These are phyloP conservation scores for Xylaria sp. DNA, from an alignment of 2,329 filamentous ascomycete species.

Conservation along the genomic window DNA sequence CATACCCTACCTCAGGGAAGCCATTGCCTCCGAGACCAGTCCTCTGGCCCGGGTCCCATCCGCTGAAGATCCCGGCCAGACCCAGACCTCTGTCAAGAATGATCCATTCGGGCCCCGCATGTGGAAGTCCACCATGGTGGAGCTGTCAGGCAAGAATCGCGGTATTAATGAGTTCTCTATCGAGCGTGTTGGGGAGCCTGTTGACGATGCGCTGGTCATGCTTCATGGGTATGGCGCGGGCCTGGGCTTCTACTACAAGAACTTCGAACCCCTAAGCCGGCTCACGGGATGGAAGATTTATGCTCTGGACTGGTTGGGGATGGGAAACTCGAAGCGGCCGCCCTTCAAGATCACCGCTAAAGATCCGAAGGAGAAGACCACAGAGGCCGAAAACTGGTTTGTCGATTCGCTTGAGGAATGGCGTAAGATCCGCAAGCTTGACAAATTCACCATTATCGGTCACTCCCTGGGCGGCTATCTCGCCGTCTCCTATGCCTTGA, in stretches of 20 bases:
- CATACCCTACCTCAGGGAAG: conserved; percentile 83
- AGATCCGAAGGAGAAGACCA: conserved; percentile 80
- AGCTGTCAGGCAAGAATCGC: conserved; percentile 85
- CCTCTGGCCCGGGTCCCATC: conserved; percentile 48
- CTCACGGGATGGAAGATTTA: conserved; percentile 87
- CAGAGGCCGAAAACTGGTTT: conserved; percentile 94
- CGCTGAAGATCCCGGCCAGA: conserved; percentile 54
- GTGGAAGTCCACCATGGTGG: conserved; percentile 88
- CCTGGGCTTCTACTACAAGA: conserved; percentile 97
- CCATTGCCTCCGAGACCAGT: conserved; percentile 66
- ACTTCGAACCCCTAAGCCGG: conserved; percentile 88
- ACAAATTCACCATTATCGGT: conserved; percentile 91
- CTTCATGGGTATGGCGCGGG: conserved; percentile 97
- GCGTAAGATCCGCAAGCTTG: conserved; percentile 87
- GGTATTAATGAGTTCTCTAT: conserved; percentile 94
- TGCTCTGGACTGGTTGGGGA: conserved; percentile 93
- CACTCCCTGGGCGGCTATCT: conserved; percentile 96
- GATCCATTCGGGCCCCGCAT: conserved; percentile 87
- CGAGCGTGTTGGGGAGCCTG: conserved; percentile 80
- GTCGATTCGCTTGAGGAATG: conserved; percentile 96
- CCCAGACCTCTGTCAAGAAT: conserved; percentile 60
- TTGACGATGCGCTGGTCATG: conserved; percentile 91
- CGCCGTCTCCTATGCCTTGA: conserved; percentile 92
- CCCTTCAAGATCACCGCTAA: conserved; percentile 87
- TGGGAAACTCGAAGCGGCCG: conserved; percentile 89